These are phyloP conservation scores for Daldinia grandis DNA, from an alignment of 495 filamentous ascomycete genomes.

Conservation along the genomic window DNA sequence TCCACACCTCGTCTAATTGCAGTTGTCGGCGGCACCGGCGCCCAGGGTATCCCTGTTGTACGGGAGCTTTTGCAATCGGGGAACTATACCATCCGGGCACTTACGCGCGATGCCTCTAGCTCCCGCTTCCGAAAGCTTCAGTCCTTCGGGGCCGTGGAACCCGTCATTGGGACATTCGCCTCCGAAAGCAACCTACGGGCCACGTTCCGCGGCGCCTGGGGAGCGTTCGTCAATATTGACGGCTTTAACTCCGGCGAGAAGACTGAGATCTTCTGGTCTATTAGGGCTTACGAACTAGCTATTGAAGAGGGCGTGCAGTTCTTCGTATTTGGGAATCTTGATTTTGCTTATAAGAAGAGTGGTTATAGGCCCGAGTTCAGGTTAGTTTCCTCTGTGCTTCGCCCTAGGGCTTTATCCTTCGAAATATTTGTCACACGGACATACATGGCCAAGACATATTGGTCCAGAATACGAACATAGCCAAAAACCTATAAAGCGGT, in stretches of 20 bases:
- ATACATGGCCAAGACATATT: too few relatives aligned
- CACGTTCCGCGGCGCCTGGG: constrained; percentile 55
- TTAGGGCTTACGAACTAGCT: constrained; percentile 64
- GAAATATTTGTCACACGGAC: neutral
- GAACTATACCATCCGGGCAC: constrained; percentile 55
- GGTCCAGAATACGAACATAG: too few relatives aligned
- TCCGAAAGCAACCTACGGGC: constrained; percentile 55
- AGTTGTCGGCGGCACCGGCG: constrained; percentile 64
- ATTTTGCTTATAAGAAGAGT: constrained; percentile 57
- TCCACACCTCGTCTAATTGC: constrained; percentile 48
- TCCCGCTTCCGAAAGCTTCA: constrained; percentile 51
- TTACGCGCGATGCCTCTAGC: constrained; percentile 58
- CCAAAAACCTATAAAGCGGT: too few relatives aligned
- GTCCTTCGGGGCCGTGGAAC: constrained; percentile 49
- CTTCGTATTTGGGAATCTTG: constrained; percentile 62
- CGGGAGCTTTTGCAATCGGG: constrained; percentile 52
- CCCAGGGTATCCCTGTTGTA: constrained; percentile 62
- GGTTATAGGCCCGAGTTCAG: constrained; percentile 57
- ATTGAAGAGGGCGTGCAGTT: constrained; percentile 58
- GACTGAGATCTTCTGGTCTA: constrained; percentile 63
- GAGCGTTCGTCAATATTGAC: constrained; percentile 64
- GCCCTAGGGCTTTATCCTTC: neutral
- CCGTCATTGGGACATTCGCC: constrained; percentile 57
- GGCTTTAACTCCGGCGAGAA: constrained; percentile 64
- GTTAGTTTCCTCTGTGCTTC: neutral